A percentile compares a stretch with the other conserved stretches of the same genome.
Conservation (phyloP, 345 rosid genomes). For the Boechera retrofracta region DNA sequence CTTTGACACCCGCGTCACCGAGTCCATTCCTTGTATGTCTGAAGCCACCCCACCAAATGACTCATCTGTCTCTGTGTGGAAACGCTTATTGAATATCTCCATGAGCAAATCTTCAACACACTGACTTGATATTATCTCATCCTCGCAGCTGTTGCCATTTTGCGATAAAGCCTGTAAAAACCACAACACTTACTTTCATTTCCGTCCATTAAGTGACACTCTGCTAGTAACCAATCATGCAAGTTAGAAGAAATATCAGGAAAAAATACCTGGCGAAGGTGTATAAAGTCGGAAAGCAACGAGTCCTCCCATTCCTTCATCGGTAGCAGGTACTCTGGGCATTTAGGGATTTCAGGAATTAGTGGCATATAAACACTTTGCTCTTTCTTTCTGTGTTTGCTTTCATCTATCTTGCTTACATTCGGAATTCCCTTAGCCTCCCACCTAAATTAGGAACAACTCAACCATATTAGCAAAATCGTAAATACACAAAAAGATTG, state of each 20-base stretch:
- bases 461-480: slow-evolving; percentile 2
- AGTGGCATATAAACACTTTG: slow-evolving; percentile 88
- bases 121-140: slow-evolving; percentile 35
- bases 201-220: background rate
- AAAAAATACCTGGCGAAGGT: slow-evolving; percentile 67
- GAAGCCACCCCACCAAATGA: slow-evolving; percentile 42
- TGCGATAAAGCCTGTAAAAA: slow-evolving; percentile 51
- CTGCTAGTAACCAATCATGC: background rate
- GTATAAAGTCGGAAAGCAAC: slow-evolving; percentile 75
- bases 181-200: slow-evolving; percentile 5
- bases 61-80: slow-evolving; percentile 20
- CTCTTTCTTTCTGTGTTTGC: slow-evolving; percentile 49
- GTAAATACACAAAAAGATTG: slow-evolving; percentile 1
- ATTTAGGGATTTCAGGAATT: slow-evolving; percentile 77
- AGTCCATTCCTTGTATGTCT: slow-evolving; percentile 64
- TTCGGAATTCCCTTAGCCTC: slow-evolving; percentile 85
- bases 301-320: slow-evolving; percentile 80
- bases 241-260: background rate
- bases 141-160: slow-evolving; percentile 36
- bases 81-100: slow-evolving; percentile 40
- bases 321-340: slow-evolving; percentile 71
- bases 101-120: slow-evolving; percentile 37
- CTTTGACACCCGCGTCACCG: slow-evolving; percentile 65
- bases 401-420: slow-evolving; percentile 60
- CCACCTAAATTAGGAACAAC: slow-evolving; percentile 63